These are phyloP conservation scores for Astraeus odoratus DNA, from an alignment of 768 basidiomycete genomes.

Conservation along the genomic window DNA sequence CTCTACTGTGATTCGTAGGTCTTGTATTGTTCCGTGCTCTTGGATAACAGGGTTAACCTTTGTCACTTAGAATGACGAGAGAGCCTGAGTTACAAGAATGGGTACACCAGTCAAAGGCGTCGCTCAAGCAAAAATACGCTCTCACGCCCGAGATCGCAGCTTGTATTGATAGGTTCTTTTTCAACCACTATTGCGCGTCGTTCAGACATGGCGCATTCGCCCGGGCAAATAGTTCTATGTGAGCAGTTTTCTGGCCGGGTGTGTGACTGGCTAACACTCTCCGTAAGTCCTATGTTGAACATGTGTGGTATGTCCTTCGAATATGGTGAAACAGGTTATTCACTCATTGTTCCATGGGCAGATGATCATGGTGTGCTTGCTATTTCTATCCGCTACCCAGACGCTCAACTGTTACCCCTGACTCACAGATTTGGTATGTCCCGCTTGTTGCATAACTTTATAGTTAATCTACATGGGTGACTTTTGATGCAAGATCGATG, in stretches of 20 bases:
- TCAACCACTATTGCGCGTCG: constrained; percentile 83
- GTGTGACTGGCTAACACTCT: not conserved
- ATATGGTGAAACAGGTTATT: not conserved
- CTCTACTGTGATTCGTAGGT: constrained; percentile 77
- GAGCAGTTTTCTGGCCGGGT: constrained; percentile 21
- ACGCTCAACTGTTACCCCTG: constrained; percentile 13
- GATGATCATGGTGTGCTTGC: constrained; percentile 68
- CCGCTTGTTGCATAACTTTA: not conserved
- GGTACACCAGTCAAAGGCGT: constrained; percentile 53
- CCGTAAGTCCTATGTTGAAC: constrained; percentile 76
- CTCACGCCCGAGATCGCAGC: constrained; percentile 65
- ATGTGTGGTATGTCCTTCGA: constrained; percentile 57
- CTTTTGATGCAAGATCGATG: constrained; percentile 53
- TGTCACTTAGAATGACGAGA: constrained; percentile 51
- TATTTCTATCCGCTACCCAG: not conserved
- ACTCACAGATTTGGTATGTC: constrained; percentile 39
- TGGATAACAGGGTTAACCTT: constrained; percentile 1
- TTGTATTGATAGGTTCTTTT: constrained; percentile 83
- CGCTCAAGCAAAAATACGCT: constrained; percentile 49
- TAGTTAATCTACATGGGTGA: not conserved
- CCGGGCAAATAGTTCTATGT: constrained; percentile 87
- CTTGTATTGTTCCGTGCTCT: not conserved
- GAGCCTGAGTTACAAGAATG: constrained; percentile 89
- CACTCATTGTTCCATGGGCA: constrained; percentile 18
- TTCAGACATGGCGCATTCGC: constrained; percentile 90